Conservation (phyloP, 1,139 yeast genomes). For the Geotrichum bryndzae region DNA sequence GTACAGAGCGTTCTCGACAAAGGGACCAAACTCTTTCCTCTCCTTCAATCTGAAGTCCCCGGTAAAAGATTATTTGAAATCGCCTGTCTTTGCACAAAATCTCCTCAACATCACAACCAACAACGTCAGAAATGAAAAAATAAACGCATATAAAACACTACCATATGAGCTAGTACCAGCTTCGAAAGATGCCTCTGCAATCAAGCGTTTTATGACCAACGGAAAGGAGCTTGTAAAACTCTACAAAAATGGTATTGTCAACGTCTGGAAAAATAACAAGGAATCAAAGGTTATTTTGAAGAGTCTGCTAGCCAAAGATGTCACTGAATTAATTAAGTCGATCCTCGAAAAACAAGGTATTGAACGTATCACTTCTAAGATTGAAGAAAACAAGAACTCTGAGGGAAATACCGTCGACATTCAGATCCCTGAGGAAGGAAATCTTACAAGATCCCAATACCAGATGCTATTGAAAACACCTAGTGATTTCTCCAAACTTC, state of each 20-base stretch:
- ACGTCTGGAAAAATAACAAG: constrained; percentile 33
- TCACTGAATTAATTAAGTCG: constrained; percentile 26
- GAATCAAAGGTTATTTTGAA: constrained; percentile 15
- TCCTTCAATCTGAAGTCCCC: not conserved
- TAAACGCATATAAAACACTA: constrained; percentile 15
- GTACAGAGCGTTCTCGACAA: not conserved
- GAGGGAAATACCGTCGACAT: constrained; percentile 1
- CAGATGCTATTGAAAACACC: constrained; percentile 55
- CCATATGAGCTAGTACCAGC: constrained; percentile 12
- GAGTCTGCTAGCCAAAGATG: constrained; percentile 12
- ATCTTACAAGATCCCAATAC: constrained; percentile 48
- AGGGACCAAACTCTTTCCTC: not conserved
- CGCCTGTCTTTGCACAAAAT: constrained; percentile 12
- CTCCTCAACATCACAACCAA: not conserved
- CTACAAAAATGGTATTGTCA: constrained; percentile 34
- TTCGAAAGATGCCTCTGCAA: constrained; percentile 1
- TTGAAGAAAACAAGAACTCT: not conserved
- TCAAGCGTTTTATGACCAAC: constrained; percentile 20
- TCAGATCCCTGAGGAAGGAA: constrained; percentile 9
- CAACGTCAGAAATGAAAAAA: not conserved
- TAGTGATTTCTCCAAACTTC: constrained; percentile 53
- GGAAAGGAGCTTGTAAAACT: constrained; percentile 32
- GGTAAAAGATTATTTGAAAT: not conserved
- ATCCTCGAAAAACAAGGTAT: constrained; percentile 28
- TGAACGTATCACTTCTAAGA: constrained; percentile 11